Percentiles rank a stretch among this genome's conserved stretches.
Conservation (phyloP, 129 eudicot species). For the Arctium lappa region DNA sequence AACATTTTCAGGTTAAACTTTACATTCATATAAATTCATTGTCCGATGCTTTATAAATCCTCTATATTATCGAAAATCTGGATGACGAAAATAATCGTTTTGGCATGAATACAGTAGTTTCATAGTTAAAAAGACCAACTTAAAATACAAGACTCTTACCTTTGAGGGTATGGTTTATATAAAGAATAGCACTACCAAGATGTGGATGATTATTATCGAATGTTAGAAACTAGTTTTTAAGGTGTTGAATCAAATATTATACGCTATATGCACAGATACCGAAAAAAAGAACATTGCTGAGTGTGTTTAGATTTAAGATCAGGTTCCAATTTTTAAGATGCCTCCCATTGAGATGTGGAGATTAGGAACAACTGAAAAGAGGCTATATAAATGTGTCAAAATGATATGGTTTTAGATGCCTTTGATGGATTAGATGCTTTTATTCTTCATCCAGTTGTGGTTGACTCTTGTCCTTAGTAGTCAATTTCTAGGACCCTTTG, state of each 20-base stretch:
- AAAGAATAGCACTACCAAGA: slow-evolving; percentile 14
- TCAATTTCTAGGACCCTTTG: slow-evolving; percentile 16
- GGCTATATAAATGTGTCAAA: slow-evolving; percentile 28
- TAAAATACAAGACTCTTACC: not conserved
- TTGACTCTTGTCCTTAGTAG: slow-evolving; percentile 36
- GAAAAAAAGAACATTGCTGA: not conserved
- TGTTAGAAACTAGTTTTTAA: not conserved
- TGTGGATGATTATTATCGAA: slow-evolving; percentile 20
- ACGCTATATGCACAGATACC: not conserved
- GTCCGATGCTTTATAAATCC: not conserved
- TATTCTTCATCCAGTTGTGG: slow-evolving; percentile 36
- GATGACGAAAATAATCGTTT: not conserved
- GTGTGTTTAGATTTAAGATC: slow-evolving; percentile 21
- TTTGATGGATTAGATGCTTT: slow-evolving; percentile 37
- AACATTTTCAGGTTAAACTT: slow-evolving; percentile 8
- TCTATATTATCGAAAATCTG: not conserved
- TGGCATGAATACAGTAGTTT: not conserved
- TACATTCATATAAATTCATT: not conserved
- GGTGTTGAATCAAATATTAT: not conserved
- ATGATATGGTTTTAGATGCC: slow-evolving; percentile 36
- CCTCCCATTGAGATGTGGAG: slow-evolving; percentile 31
- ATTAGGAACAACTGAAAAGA: slow-evolving; percentile 29
- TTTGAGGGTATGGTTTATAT: slow-evolving; percentile 2
- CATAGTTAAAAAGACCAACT: slow-evolving; percentile 5
- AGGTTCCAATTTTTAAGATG: slow-evolving; percentile 20